Conservation (phyloP, 371 early-diverging fungal genomes). For the Mucor piriformis region DNA sequence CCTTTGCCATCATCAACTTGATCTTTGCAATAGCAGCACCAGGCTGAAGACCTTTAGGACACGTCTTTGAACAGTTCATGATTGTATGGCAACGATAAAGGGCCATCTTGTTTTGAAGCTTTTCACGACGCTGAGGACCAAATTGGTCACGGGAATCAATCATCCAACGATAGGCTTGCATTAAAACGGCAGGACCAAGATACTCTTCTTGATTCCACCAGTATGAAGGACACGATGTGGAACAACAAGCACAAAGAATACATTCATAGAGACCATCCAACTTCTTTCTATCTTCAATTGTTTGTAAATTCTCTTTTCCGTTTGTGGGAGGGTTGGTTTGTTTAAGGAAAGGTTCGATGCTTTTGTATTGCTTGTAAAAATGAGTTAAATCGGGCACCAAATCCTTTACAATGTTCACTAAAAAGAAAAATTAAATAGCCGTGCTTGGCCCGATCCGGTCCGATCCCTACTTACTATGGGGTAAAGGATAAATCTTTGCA, state of each 20-base stretch:
- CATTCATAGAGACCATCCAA: constrained; percentile 97
- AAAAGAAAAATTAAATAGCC: background rate
- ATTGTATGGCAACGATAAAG: constrained; percentile 98
- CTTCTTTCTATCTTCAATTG: constrained; percentile 94
- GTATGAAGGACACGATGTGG: constrained; percentile 95
- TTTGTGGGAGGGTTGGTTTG: constrained; percentile 74
- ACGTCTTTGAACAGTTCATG: constrained; percentile 97
- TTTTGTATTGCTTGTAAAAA: constrained; percentile 96
- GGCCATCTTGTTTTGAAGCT: constrained; percentile 93
- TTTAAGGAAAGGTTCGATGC: constrained; percentile 94
- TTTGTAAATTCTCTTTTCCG: constrained; percentile 88
- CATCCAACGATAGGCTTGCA: constrained; percentile 99
- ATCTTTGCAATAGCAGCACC: constrained; percentile 95
- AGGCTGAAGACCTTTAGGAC: constrained; percentile 98
- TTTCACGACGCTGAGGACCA: constrained; percentile 83
- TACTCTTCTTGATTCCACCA: constrained; percentile 97
- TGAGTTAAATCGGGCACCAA: constrained; percentile 91
- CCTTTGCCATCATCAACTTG: constrained; percentile 90
- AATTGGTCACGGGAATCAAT: constrained; percentile 94
- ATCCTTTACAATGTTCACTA: constrained; percentile 86
- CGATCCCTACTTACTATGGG: constrained; percentile 72
- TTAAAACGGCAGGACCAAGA: constrained; percentile 93
- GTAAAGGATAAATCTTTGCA: constrained; percentile 93
- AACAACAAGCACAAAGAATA: constrained; percentile 97
- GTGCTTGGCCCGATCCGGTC: constrained; percentile 2